These are phyloP conservation scores for Boehmeria nivea DNA, from an alignment of 306 rosid species.

Conservation along the genomic window DNA sequence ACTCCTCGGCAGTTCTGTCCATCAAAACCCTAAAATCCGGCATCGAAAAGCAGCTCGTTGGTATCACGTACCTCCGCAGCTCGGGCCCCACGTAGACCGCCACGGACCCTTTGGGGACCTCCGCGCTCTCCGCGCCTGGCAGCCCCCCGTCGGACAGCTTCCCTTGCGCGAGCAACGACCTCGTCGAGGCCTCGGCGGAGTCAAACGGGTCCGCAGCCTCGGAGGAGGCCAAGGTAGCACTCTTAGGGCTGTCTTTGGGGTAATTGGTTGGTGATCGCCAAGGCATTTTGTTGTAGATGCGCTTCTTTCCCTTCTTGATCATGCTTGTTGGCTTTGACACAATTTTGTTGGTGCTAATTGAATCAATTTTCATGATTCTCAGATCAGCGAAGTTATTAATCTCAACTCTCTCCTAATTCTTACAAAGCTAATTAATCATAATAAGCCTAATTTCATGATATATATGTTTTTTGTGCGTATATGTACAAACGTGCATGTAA, in stretches of 20 bases:
- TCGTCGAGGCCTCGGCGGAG: not conserved
- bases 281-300: constrained; percentile 7
- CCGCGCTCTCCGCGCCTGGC: constrained; percentile 8
- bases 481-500: no score
- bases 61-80: constrained; percentile 45
- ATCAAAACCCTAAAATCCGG: constrained; percentile 39
- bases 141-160: constrained; percentile 4
- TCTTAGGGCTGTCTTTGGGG: not conserved
- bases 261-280: not conserved
- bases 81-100: constrained; percentile 49
- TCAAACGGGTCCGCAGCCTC: not conserved
- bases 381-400: no score
- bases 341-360: no score
- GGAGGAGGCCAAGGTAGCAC: not conserved
- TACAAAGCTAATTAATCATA: no score
- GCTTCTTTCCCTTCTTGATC: constrained; percentile 2
- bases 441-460: no score
- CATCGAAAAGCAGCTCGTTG: constrained; percentile 38
- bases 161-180: constrained; percentile 5
- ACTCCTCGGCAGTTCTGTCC: constrained; percentile 48
- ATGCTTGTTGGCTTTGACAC: not conserved
- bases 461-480: no score
- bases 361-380: no score
- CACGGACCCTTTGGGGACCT: constrained; percentile 44
- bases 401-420: no score